A percentile compares a stretch with the other conserved stretches of the same genome.
phyloP scores from a whole-genome alignment of 768 basidiomycete genomes.

The Megacollybia marginata region DNA sequence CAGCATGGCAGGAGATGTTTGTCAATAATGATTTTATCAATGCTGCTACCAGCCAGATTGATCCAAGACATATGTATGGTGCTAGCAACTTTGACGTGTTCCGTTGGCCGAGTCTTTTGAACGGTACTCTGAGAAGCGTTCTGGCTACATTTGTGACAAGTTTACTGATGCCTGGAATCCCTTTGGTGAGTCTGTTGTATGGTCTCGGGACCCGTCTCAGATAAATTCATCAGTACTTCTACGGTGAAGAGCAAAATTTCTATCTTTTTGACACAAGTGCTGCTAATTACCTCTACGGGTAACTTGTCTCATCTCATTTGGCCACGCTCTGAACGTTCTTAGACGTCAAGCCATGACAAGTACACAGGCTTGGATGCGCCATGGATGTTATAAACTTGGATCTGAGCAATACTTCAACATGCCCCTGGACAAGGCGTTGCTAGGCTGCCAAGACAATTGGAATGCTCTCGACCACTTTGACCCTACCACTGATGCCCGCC shows the following conservation, averaged over 20 bases:
- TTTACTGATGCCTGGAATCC: conserved; percentile 81
- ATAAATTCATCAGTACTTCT: conserved; percentile 49
- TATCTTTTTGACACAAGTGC: conserved; percentile 87
- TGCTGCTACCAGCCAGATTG: conserved; percentile 50
- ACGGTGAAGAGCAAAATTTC: conserved; percentile 90
- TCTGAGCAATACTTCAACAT: conserved; percentile 94
- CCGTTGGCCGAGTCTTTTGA: conserved; percentile 85
- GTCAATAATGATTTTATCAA: conserved; percentile 85
- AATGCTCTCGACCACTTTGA: conserved; percentile 94
- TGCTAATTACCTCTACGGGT: conserved; percentile 88
- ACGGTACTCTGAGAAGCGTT: conserved; percentile 72
- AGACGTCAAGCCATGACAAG: conserved; percentile 91
- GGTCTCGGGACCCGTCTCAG: conserved; percentile 1
- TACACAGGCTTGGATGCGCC: conserved; percentile 83
- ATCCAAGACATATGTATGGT: conserved; percentile 87
- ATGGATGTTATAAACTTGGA: conserved; percentile 87
- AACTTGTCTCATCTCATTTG: conserved; percentile 12
- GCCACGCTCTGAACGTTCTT: background rate
- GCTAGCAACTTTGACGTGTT: conserved; percentile 94
- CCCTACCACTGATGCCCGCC: conserved; percentile 72
- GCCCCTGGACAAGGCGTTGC: conserved; percentile 68
- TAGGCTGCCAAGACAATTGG: conserved; percentile 88
- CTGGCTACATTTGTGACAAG: conserved; percentile 74
- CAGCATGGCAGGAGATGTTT: conserved; percentile 90
- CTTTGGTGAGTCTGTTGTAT: conserved; percentile 43